Conservation (phyloP, 352 stramenopile species). For the Pythium rhizo-oryzae region DNA sequence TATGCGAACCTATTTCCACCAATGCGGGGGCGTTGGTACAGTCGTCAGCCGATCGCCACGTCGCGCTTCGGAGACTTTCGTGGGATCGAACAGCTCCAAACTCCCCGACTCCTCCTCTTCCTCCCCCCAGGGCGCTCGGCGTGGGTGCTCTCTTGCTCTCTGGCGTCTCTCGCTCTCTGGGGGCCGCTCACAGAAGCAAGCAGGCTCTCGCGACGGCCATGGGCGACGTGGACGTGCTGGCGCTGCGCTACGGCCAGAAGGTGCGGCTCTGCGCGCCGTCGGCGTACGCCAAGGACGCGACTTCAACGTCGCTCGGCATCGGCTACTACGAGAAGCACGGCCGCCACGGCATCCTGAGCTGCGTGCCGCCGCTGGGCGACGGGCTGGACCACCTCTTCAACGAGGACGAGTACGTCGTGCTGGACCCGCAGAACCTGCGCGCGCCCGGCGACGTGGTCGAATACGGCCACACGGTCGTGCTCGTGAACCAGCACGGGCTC, state of each 20-base stretch:
- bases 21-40: constrained; percentile 4
- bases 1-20: constrained; percentile 13
- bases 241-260: constrained; percentile 72
- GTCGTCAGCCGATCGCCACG: constrained; percentile 16
- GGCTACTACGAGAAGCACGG: constrained; percentile 90
- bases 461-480: constrained; percentile 75
- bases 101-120: neutral
- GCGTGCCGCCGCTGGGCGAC: constrained; percentile 76
- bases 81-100: constrained; percentile 8
- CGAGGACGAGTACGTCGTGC: constrained; percentile 81
- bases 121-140: neutral
- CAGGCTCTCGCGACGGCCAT: too few relatives aligned
- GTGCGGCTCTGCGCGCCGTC: constrained; percentile 62
- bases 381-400: constrained; percentile 75
- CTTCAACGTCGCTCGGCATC: constrained; percentile 39
- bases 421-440: constrained; percentile 60
- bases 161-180: neutral
- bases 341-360: constrained; percentile 82
- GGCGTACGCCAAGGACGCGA: constrained; percentile 42
- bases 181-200: too few relatives aligned
- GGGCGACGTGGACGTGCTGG: constrained; percentile 33
- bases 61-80: constrained; percentile 1
- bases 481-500: constrained; percentile 84
- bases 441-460: constrained; percentile 52
- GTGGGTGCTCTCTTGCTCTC: neutral